Evolutionary conservation across 192 early-diverging fungal genomes (phyloP).

Genomic region (Podila epigama): DNA sequence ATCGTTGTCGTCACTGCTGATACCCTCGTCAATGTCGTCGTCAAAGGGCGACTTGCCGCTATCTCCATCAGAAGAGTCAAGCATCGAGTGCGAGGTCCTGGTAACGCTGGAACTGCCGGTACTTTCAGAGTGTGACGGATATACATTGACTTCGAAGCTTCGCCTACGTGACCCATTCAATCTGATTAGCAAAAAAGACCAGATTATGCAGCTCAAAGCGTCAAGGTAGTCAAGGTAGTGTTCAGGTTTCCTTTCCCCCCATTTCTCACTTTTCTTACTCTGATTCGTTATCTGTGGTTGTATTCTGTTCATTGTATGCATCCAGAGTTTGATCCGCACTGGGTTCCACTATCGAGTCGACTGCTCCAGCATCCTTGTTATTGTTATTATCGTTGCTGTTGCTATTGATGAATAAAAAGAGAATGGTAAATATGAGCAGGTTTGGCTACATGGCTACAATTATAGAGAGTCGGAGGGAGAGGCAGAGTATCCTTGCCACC

Average conservation of each 20-base stretch:
- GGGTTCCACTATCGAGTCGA: background rate
- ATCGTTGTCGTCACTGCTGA: slow-evolving; percentile 38
- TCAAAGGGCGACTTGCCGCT: slow-evolving; percentile 22
- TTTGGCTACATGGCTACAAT: too few relatives aligned
- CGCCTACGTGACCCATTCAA: background rate
- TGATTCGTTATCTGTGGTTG: slow-evolving; percentile 19
- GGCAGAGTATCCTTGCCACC: too few relatives aligned
- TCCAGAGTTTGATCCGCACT: background rate
- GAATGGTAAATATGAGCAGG: too few relatives aligned
- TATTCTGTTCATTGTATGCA: slow-evolving; percentile 1
- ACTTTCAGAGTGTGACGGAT: slow-evolving; percentile 20
- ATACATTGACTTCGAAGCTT: slow-evolving; percentile 38
- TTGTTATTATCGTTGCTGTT: background rate
- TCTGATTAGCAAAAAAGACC: too few relatives aligned
- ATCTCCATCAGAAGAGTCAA: background rate
- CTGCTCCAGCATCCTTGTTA: slow-evolving; percentile 1
- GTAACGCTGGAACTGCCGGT: slow-evolving; percentile 17
- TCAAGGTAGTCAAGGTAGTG: too few relatives aligned
- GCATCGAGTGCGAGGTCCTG: background rate
- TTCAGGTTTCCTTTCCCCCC: too few relatives aligned
- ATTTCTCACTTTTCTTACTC: too few relatives aligned
- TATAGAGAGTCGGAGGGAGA: too few relatives aligned
- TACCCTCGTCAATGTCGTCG: slow-evolving; percentile 17
- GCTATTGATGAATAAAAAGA: too few relatives aligned
- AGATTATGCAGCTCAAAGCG: too few relatives aligned